A percentile compares a stretch with the other conserved stretches of the same genome.
Conservation (phyloP, 1,139 yeast species). For the Kodamaea fungicola region DNA sequence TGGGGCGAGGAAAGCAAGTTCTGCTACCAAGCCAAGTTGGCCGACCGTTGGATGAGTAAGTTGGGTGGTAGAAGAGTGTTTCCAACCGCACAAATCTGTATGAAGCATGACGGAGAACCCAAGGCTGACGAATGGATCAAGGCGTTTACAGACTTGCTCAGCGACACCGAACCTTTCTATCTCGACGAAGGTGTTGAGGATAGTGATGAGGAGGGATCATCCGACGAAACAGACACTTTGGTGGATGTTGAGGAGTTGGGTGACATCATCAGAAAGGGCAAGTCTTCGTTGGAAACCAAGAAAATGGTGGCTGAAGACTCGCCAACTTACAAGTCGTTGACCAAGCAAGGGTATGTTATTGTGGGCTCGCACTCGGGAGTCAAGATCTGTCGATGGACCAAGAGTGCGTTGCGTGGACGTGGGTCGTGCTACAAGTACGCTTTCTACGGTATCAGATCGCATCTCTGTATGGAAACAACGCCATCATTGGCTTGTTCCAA, state of each 20-base stretch:
- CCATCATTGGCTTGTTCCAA: slow-evolving; percentile 92
- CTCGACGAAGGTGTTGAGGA: slow-evolving; percentile 38
- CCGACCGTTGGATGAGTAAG: slow-evolving; percentile 76
- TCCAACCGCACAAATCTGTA: slow-evolving; percentile 84
- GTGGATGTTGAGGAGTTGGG: slow-evolving; percentile 91
- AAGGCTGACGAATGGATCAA: slow-evolving; percentile 66
- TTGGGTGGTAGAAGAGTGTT: slow-evolving; percentile 81
- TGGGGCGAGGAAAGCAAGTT: slow-evolving; percentile 68
- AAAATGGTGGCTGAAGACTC: slow-evolving; percentile 90
- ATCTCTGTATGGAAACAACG: slow-evolving; percentile 93
- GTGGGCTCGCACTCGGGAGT: slow-evolving; percentile 96
- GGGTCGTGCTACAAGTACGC: slow-evolving; percentile 95
- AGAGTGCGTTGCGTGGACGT: slow-evolving; percentile 87
- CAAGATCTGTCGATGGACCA: slow-evolving; percentile 94
- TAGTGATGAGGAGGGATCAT: slow-evolving; percentile 46
- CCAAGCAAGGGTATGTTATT: slow-evolving; percentile 90
- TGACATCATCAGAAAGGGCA: slow-evolving; percentile 43
- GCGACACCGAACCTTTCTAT: slow-evolving; percentile 65
- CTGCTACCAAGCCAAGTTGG: slow-evolving; percentile 79
- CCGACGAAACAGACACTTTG: slow-evolving; percentile 40
- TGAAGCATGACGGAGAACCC: slow-evolving; percentile 65
- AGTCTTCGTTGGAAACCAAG: slow-evolving; percentile 41
- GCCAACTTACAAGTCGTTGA: slow-evolving; percentile 82
- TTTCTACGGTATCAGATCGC: slow-evolving; percentile 84
- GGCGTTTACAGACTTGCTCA: slow-evolving; percentile 54